These are phyloP conservation scores for Mortierella polycephala DNA, from an alignment of 371 early-diverging fungal genomes.

Conservation along the genomic window DNA sequence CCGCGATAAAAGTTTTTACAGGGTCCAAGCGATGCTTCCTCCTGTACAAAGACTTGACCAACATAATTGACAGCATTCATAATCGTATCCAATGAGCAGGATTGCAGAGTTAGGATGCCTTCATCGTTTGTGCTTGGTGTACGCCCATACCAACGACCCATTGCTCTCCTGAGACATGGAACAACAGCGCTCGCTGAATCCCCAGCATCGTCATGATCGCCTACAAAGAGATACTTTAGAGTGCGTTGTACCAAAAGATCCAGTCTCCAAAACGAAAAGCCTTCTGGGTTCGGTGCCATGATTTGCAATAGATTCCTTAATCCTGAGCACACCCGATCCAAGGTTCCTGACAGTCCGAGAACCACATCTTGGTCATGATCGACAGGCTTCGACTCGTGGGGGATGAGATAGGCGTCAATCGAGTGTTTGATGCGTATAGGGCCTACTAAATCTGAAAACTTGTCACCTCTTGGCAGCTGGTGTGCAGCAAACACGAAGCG, in stretches of 20 bases:
- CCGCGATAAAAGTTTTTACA: constrained; percentile 28
- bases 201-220: not conserved
- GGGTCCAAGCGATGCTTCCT: constrained; percentile 3
- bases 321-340: constrained; percentile 16
- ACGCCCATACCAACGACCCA: constrained; percentile 16
- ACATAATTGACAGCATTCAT: constrained; percentile 17
- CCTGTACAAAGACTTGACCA: not conserved
- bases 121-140: constrained; percentile 20
- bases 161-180: constrained; percentile 14
- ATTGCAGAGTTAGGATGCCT: constrained; percentile 25
- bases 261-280: constrained; percentile 22
- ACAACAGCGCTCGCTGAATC: constrained; percentile 8
- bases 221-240: constrained; percentile 7
- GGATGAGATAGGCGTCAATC: constrained; percentile 44
- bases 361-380: constrained; percentile 32
- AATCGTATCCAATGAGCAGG: constrained; percentile 15
- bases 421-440: constrained; percentile 5
- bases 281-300: not conserved
- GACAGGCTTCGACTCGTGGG: constrained; percentile 18
- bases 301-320: constrained; percentile 14
- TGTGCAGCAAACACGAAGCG: constrained; percentile 36
- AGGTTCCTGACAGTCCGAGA: constrained; percentile 27
- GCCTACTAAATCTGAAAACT: constrained; percentile 13
- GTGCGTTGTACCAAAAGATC: constrained; percentile 21
- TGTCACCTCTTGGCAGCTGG: constrained; percentile 32